These are phyloP conservation scores for Sclerospora graminicola DNA, from an alignment of 352 stramenopile species.

Conservation along the genomic window DNA sequence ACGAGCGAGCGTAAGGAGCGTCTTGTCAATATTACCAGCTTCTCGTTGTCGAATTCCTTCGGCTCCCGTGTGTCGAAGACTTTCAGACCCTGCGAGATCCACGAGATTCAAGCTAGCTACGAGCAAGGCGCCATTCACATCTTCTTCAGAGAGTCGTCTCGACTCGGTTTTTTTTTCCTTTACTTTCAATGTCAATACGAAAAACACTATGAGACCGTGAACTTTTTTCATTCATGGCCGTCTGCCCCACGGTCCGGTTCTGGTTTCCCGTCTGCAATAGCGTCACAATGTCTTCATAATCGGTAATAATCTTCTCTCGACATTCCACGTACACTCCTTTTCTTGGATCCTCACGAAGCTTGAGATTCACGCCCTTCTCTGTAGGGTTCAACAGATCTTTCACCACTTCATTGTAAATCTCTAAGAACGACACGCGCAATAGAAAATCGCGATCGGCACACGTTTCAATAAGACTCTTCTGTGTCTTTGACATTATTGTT, in stretches of 20 bases:
- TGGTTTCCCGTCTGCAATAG: conserved; percentile 58
- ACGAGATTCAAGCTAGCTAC: conserved; percentile 95
- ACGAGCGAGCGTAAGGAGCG: conserved; percentile 90
- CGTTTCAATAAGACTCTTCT: conserved; percentile 66
- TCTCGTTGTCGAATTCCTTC: conserved; percentile 93
- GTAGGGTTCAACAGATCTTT: conserved; percentile 87
- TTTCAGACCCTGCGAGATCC: conserved; percentile 96
- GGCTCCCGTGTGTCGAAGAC: conserved; percentile 90
- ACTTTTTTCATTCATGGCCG: conserved; percentile 73
- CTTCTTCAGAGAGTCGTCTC: conserved; percentile 50
- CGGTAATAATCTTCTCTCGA: conserved; percentile 90
- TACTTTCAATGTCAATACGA: conserved; percentile 75
- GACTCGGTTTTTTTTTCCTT: conserved; percentile 49
- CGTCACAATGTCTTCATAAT: conserved; percentile 44
- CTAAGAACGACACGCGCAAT: conserved; percentile 94
- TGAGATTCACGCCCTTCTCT: conserved; percentile 43
- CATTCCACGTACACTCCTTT: conserved; percentile 96
- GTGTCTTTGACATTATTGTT: too few relatives aligned
- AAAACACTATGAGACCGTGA: conserved; percentile 81
- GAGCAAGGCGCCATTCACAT: conserved; percentile 73
- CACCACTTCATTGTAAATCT: conserved; percentile 99
- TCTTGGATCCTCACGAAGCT: conserved; percentile 90
- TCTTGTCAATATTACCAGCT: conserved; percentile 95
- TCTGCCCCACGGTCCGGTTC: conserved; percentile 52
- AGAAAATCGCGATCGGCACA: conserved; percentile 89